A percentile compares a stretch with the other conserved stretches of the same genome.
These are phyloP conservation scores for Dendrostoma leiphaemia DNA, from an alignment of 2,329 filamentous ascomycete genomes.

Conservation along the genomic window DNA sequence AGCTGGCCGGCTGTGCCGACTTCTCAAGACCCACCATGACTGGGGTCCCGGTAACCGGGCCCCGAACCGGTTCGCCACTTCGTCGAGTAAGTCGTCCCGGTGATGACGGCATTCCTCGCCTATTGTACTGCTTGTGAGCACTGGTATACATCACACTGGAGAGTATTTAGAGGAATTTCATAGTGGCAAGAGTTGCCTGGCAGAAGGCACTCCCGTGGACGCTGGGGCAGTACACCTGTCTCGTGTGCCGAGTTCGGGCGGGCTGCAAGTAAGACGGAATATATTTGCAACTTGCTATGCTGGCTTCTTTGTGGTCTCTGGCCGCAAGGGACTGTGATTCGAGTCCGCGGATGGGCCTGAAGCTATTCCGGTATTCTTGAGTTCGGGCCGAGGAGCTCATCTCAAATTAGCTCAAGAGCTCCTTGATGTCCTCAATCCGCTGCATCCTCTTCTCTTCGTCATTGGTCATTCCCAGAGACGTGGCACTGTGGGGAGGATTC, in stretches of 20 bases:
- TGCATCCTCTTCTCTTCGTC: slow-evolving; percentile 91
- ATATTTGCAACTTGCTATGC: background rate
- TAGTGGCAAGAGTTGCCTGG: too few relatives aligned
- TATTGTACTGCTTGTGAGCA: background rate
- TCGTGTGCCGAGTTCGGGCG: too few relatives aligned
- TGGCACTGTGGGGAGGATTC: slow-evolving; percentile 61
- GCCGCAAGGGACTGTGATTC: background rate
- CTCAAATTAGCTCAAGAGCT: slow-evolving; percentile 68
- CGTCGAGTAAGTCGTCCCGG: background rate
- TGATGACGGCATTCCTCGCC: background rate
- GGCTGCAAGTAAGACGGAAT: too few relatives aligned
- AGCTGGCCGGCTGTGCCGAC: background rate
- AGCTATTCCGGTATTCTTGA: background rate
- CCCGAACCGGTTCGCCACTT: background rate
- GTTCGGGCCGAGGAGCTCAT: too few relatives aligned
- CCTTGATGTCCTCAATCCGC: slow-evolving; percentile 89
- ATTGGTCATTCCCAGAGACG: slow-evolving; percentile 88
- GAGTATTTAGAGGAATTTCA: too few relatives aligned
- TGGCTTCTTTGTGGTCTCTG: background rate
- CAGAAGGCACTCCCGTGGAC: too few relatives aligned
- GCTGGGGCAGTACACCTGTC: background rate
- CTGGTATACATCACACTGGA: too few relatives aligned
- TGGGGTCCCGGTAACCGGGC: background rate
- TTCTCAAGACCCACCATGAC: too few relatives aligned
- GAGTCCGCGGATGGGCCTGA: background rate